Conservation (phyloP, 2,329 filamentous ascomycete genomes). For the Macroventuria anomochaeta region DNA sequence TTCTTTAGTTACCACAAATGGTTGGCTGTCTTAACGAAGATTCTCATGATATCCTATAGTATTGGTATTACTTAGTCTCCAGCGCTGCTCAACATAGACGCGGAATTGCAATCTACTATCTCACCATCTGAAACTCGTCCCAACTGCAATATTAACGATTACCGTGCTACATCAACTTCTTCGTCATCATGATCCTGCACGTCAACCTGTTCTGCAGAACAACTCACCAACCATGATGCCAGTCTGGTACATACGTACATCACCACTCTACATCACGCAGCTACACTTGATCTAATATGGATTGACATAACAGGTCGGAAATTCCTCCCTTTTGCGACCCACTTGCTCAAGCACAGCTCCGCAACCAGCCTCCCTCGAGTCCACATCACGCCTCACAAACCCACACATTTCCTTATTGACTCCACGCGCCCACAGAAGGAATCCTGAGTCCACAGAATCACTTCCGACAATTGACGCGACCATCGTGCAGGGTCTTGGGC, state of each 20-base stretch:
- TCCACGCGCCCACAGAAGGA: background rate
- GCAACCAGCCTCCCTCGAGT: background rate
- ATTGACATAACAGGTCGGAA: conserved; percentile 4
- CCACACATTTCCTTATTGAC: conserved; percentile 1
- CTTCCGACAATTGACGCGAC: conserved; percentile 4
- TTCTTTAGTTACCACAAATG: background rate
- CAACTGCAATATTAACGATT: background rate
- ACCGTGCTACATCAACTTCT: background rate
- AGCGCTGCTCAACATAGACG: conserved; percentile 6
- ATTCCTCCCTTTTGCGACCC: background rate
- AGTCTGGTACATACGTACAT: background rate
- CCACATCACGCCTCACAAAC: conserved; percentile 2
- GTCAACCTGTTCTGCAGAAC: background rate
- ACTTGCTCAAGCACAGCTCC: conserved; percentile 1
- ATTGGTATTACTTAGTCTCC: conserved; percentile 17
- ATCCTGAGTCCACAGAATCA: background rate
- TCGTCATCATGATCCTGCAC: background rate
- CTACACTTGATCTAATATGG: background rate
- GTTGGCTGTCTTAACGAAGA: conserved; percentile 13
- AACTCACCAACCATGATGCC: background rate
- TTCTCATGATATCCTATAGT: conserved; percentile 17
- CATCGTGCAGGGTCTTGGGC: background rate
- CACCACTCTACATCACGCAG: conserved; percentile 2
- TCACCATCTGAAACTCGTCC: conserved; percentile 1
- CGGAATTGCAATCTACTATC: conserved; percentile 12